Evolutionary conservation across 495 filamentous ascomycete genomes (phyloP).

Genomic region (Sabuloglossum arenarium): DNA sequence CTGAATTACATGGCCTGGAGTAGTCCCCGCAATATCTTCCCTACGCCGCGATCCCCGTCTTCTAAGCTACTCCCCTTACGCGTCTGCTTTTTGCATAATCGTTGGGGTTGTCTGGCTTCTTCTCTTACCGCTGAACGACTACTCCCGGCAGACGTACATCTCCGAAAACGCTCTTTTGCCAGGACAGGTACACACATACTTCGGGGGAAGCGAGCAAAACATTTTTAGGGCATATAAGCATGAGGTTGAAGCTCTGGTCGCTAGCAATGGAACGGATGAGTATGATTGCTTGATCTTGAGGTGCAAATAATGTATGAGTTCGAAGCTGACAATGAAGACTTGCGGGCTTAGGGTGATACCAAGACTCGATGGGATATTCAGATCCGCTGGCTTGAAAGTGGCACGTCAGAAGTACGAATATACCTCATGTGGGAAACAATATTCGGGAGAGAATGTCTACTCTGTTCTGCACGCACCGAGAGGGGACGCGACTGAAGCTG

Average conservation of each 20-base stretch:
- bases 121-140: conserved; percentile 77
- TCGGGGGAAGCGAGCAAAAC: conserved; percentile 86
- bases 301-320: background rate
- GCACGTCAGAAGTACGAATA: conserved; percentile 74
- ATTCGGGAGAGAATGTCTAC: conserved; percentile 79
- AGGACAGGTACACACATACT: conserved; percentile 94
- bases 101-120: conserved; percentile 85
- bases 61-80: conserved; percentile 53
- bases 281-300: conserved; percentile 9
- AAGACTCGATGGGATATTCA: conserved; percentile 52
- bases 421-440: conserved; percentile 44
- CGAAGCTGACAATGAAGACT: conserved; percentile 5
- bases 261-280: conserved; percentile 28
- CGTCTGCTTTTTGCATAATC: conserved; percentile 72
- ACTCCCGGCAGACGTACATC: conserved; percentile 86
- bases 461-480: conserved; percentile 86
- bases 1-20: conserved; percentile 11
- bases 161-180: conserved; percentile 93
- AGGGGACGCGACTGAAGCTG: conserved; percentile 94
- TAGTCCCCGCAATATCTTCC: background rate
- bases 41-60: conserved; percentile 47
- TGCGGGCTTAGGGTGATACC: conserved; percentile 32
- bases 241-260: conserved; percentile 47
- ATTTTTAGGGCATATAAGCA: conserved; percentile 82
- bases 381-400: conserved; percentile 59